Conservation (phyloP, 225 moss, liverwort and hornwort species). For the Neckera pumila region DNA sequence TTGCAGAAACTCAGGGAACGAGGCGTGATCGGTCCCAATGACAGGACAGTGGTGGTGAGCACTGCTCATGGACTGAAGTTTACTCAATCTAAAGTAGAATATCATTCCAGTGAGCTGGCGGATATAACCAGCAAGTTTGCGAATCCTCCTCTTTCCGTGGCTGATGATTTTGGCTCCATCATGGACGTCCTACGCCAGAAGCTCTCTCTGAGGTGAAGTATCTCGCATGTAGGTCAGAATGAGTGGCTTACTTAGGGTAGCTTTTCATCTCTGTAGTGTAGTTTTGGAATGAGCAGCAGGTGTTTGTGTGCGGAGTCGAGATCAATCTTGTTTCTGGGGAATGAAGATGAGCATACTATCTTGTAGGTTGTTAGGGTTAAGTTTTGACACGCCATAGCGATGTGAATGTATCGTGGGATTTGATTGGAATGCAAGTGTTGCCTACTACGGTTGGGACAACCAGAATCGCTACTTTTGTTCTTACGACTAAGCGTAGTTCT, state of each 20-base stretch:
- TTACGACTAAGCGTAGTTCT: background rate
- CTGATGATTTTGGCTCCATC: constrained; percentile 44
- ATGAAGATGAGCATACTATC: background rate
- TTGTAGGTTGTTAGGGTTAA: background rate
- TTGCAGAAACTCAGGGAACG: constrained; percentile 36
- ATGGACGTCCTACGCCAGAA: constrained; percentile 53
- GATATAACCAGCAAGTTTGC: constrained; percentile 33
- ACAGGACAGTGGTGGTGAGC: constrained; percentile 45
- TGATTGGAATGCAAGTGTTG: background rate
- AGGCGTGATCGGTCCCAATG: constrained; percentile 23
- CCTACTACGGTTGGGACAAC: background rate
- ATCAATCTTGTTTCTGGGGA: background rate
- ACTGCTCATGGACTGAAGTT: constrained; percentile 54
- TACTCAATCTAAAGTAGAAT: constrained; percentile 50
- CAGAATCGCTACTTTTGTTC: background rate
- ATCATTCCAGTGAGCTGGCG: constrained; percentile 39
- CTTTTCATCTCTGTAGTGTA: constrained; percentile 3
- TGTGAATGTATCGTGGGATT: background rate
- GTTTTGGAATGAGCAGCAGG: background rate
- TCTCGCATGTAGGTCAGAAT: background rate
- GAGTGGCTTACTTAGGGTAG: background rate
- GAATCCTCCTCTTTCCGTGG: constrained; percentile 37
- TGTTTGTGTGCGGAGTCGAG: background rate
- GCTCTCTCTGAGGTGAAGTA: constrained; percentile 28
- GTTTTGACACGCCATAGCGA: background rate